Conservation (phyloP, 331 rosid genomes). For the Arachis monticola region DNA sequence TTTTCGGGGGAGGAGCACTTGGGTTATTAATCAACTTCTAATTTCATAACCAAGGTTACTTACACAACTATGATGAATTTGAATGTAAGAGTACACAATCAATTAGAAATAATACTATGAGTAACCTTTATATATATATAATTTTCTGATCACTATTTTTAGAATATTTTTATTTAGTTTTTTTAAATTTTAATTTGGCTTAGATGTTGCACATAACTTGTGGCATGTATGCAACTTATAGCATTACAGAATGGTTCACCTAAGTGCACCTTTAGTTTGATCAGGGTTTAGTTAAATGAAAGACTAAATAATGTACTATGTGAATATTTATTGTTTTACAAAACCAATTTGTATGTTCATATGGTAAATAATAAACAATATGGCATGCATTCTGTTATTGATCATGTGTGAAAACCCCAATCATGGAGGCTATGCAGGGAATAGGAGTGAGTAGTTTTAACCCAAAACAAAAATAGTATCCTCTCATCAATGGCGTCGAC, state of each 20-base stretch:
- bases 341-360: background rate
- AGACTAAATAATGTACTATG: background rate
- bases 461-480: conserved; percentile 53
- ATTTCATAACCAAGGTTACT: no score
- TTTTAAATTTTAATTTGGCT: background rate
- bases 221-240: conserved; percentile 17
- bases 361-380: conserved; percentile 6
- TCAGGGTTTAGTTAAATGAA: conserved; percentile 4
- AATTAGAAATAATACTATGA: no score
- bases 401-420: conserved; percentile 1
- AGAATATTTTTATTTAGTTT: background rate
- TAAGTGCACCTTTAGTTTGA: background rate
- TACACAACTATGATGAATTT: no score
- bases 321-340: background rate
- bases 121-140: background rate
- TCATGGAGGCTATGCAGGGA: conserved; percentile 58
- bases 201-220: conserved; percentile 14
- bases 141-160: background rate
- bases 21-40: background rate
- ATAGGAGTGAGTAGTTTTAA: conserved; percentile 63
- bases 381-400: background rate
- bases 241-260: background rate
- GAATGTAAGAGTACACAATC: no score
- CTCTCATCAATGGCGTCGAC: conserved; percentile 67
- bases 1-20: background rate